These are phyloP conservation scores for Metschnikowia kofuensis DNA, from an alignment of 805 yeast genomes.

Conservation along the genomic window DNA sequence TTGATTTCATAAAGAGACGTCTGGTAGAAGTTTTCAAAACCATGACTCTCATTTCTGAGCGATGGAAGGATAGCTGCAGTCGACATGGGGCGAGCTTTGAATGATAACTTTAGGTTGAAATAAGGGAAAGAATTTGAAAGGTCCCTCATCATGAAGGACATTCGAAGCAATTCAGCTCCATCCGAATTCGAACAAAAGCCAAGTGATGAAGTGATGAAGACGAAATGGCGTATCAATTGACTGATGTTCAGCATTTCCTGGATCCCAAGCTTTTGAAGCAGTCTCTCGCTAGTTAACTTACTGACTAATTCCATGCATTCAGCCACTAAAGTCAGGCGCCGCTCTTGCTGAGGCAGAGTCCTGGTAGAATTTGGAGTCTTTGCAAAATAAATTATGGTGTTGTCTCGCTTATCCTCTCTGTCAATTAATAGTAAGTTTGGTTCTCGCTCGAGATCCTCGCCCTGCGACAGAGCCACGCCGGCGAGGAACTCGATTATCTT, in stretches of 20 bases:
- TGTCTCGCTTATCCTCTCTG: no score
- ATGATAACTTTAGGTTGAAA: constrained; percentile 1
- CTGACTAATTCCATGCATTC: constrained; percentile 12
- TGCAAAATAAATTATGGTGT: no score
- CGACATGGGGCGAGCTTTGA: no score
- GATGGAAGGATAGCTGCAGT: no score
- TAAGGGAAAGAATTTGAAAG: constrained; percentile 10
- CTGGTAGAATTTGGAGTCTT: no score
- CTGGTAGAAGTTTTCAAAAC: constrained; percentile 9
- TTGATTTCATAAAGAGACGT: constrained; percentile 11
- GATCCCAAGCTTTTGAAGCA: constrained; percentile 6
- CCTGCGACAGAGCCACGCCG: no score
- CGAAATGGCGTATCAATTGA: constrained; percentile 10
- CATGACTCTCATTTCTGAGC: neutral
- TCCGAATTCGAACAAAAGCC: constrained; percentile 2
- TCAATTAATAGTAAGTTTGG: no score
- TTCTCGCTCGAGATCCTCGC: no score
- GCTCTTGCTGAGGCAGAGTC: no score
- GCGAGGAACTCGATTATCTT: no score
- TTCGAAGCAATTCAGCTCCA: constrained; percentile 16
- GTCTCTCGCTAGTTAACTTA: constrained; percentile 2
- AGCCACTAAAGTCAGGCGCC: no score
- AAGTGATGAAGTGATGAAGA: constrained; percentile 7
- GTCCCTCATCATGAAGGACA: constrained; percentile 17
- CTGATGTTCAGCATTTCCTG: constrained; percentile 8